These are phyloP conservation scores for Plasmodium gonderi DNA, from an alignment of 169 alveolate genomes.

Conservation along the genomic window DNA sequence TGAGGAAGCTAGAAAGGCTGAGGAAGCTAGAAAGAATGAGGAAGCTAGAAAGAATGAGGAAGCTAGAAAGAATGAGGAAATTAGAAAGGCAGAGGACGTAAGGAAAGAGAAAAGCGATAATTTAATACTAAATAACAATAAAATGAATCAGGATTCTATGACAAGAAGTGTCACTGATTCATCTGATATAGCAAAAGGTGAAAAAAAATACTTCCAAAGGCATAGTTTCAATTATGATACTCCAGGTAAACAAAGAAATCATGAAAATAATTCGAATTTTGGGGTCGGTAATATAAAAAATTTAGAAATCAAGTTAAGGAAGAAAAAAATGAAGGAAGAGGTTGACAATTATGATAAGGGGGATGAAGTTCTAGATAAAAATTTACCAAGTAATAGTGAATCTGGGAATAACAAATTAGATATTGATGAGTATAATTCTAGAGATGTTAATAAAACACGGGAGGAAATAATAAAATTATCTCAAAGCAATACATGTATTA, in stretches of 20 bases:
- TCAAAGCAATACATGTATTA: constrained; percentile 14
- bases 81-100: background rate
- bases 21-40: background rate
- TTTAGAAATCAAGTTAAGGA: background rate
- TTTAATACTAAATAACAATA: background rate
- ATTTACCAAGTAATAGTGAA: constrained; percentile 1
- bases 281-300: background rate
- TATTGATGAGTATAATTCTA: constrained; percentile 15
- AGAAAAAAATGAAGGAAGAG: background rate
- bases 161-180: background rate
- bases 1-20: background rate
- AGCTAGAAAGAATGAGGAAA: background rate
- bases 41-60: background rate
- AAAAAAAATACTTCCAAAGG: background rate
- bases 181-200: background rate
- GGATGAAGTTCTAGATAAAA: background rate
- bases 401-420: background rate
- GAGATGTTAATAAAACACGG: constrained; percentile 34
- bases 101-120: background rate
- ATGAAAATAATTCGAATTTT: background rate
- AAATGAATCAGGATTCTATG: background rate
- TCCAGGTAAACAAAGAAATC: background rate
- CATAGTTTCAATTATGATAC: constrained; percentile 2
- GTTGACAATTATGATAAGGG: background rate
- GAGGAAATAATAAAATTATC: constrained; percentile 44